Conservation (phyloP, 108 stramenopile species). For the Discostella stelligeroides region DNA sequence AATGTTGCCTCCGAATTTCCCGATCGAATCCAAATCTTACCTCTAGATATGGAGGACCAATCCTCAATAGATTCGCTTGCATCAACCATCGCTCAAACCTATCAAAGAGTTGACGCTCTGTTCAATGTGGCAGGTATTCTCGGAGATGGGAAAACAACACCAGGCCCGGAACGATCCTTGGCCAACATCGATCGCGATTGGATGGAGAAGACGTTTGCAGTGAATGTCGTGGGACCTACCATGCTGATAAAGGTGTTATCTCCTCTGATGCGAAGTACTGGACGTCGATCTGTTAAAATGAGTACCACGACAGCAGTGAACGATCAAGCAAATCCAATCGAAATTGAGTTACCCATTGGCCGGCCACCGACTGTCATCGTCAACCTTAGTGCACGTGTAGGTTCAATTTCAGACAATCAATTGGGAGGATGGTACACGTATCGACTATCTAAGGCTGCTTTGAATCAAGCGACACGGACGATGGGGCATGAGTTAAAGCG, state of each 20-base stretch:
- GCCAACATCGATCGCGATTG: slow-evolving; percentile 77
- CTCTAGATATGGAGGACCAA: slow-evolving; percentile 75
- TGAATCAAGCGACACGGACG: slow-evolving; percentile 87
- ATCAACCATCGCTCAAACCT: slow-evolving; percentile 40
- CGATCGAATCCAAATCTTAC: slow-evolving; percentile 46
- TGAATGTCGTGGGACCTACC: slow-evolving; percentile 81
- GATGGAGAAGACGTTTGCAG: slow-evolving; percentile 70
- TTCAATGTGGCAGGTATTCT: slow-evolving; percentile 86
- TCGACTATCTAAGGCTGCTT: slow-evolving; percentile 86
- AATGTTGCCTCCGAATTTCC: slow-evolving; percentile 21
- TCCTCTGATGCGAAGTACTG: slow-evolving; percentile 58
- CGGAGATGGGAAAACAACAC: slow-evolving; percentile 68
- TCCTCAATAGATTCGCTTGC: slow-evolving; percentile 56
- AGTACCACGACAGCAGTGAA: background rate
- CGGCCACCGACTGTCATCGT: slow-evolving; percentile 67
- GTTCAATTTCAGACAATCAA: slow-evolving; percentile 88
- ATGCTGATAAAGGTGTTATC: slow-evolving; percentile 73
- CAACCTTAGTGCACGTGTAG: slow-evolving; percentile 90
- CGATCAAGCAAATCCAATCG: background rate
- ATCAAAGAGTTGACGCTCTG: slow-evolving; percentile 67
- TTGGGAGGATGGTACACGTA: slow-evolving; percentile 95
- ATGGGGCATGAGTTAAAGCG: slow-evolving; percentile 80
- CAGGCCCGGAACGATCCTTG: slow-evolving; percentile 81
- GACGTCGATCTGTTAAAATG: slow-evolving; percentile 14
- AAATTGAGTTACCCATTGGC: slow-evolving; percentile 13